Conservation (phyloP, 192 early-diverging fungal genomes). For the Backusella psychrophila region DNA sequence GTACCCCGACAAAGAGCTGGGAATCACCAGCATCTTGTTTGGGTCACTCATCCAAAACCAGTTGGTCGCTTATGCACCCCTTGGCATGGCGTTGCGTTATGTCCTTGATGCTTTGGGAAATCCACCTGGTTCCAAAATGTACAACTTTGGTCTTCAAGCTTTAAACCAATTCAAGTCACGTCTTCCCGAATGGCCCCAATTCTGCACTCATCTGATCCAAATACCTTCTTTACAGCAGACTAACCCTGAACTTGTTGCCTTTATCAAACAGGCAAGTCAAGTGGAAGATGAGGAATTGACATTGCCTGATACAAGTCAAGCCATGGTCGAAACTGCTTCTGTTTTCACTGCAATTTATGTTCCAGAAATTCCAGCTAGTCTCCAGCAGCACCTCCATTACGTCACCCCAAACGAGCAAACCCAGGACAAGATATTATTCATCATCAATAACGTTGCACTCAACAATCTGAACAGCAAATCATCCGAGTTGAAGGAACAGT, state of each 20-base stretch:
- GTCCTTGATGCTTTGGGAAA: constrained; percentile 85
- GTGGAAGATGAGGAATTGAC: constrained; percentile 9
- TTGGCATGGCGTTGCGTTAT: constrained; percentile 88
- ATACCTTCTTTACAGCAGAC: constrained; percentile 79
- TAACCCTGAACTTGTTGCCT: constrained; percentile 70
- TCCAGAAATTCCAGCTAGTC: constrained; percentile 4
- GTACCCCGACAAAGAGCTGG: constrained; percentile 91
- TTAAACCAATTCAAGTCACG: constrained; percentile 79
- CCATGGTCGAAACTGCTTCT: background rate
- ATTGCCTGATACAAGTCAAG: background rate
- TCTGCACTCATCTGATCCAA: constrained; percentile 79
- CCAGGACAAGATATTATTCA: constrained; percentile 95
- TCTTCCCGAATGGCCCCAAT: constrained; percentile 89
- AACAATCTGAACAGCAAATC: constrained; percentile 83
- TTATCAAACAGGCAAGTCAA: constrained; percentile 52
- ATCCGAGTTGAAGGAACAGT: constrained; percentile 71
- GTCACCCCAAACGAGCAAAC: constrained; percentile 58
- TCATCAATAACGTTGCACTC: constrained; percentile 91
- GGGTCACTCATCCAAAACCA: constrained; percentile 89
- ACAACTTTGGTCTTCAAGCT: constrained; percentile 87
- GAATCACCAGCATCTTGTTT: constrained; percentile 87
- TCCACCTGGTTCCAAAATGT: constrained; percentile 76
- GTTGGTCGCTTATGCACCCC: constrained; percentile 71
- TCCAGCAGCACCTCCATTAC: background rate
- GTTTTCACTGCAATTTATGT: constrained; percentile 25